These are phyloP conservation scores for Pascua sp. DNA, from an alignment of 1,284 basidiomycete species.

Conservation along the genomic window DNA sequence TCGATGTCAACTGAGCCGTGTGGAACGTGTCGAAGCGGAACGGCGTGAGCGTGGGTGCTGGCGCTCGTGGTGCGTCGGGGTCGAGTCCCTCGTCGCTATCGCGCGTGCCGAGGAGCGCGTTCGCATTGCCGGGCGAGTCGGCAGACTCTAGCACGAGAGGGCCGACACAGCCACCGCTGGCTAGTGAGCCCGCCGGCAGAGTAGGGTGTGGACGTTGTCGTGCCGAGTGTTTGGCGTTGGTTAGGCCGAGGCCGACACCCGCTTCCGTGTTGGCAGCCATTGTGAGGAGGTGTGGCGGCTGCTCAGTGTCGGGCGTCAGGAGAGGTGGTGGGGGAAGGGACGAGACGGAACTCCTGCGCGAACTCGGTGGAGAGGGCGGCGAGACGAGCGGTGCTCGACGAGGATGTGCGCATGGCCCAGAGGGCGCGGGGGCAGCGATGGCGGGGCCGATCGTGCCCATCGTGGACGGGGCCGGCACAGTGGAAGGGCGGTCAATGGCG, in stretches of 20 bases:
- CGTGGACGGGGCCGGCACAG: not conserved
- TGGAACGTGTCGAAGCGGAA: not conserved
- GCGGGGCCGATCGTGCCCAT: not conserved
- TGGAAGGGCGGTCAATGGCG: not conserved
- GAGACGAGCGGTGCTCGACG: not conserved
- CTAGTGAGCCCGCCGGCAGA: no score
- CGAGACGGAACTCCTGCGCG: constrained; percentile 1
- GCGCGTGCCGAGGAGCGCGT: no score
- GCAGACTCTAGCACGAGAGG: no score
- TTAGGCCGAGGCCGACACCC: no score
- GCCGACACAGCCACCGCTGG: no score
- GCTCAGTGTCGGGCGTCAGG: not conserved
- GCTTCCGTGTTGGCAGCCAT: not conserved
- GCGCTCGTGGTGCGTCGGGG: no score
- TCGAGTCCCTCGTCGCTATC: no score
- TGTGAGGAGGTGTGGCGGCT: not conserved
- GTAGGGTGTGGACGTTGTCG: no score
- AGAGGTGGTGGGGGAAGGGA: not conserved
- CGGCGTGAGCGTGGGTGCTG: not conserved
- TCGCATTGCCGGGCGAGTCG: no score
- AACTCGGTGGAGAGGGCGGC: not conserved
- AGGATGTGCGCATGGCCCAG: not conserved
- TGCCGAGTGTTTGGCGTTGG: no score
- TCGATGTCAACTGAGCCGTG: constrained; percentile 1
- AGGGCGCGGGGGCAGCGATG: not conserved